Conservation (phyloP, 768 basidiomycete genomes). For the Agrocybe pediades region DNA sequence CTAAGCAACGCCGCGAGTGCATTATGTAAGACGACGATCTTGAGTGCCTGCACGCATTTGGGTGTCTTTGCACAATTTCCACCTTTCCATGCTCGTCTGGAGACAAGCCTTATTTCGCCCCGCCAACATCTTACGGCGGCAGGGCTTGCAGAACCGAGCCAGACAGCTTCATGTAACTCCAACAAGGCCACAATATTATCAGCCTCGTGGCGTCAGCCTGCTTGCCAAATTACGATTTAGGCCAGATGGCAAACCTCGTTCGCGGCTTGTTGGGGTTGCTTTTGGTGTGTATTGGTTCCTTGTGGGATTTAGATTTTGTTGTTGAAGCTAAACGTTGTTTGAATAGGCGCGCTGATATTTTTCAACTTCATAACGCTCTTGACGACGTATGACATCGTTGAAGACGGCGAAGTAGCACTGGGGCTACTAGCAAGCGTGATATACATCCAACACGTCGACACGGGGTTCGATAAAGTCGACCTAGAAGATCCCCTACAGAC, state of each 20-base stretch:
- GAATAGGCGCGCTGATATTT: constrained; percentile 18
- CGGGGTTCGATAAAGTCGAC: constrained; percentile 25
- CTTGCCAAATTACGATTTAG: constrained; percentile 31
- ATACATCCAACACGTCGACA: constrained; percentile 31
- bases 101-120: constrained; percentile 30
- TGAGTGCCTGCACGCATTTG: neutral
- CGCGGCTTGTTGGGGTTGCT: constrained; percentile 31
- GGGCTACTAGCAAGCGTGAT: constrained; percentile 29
- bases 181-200: constrained; percentile 11
- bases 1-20: too few species aligned
- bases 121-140: constrained; percentile 19
- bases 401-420: constrained; percentile 28
- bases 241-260: constrained; percentile 37
- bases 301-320: neutral
- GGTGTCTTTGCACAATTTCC: constrained; percentile 9
- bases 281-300: constrained; percentile 25
- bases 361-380: constrained; percentile 18
- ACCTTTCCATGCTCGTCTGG: constrained; percentile 30
- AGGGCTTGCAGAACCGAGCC: constrained; percentile 15
- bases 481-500: constrained; percentile 23
- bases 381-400: constrained; percentile 24
- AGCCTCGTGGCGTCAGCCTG: constrained; percentile 23
- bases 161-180: constrained; percentile 12
- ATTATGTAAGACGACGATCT: neutral
- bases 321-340: neutral